phyloP scores from a whole-genome alignment of 192 early-diverging fungal species.

The Coemansia sp. region DNA sequence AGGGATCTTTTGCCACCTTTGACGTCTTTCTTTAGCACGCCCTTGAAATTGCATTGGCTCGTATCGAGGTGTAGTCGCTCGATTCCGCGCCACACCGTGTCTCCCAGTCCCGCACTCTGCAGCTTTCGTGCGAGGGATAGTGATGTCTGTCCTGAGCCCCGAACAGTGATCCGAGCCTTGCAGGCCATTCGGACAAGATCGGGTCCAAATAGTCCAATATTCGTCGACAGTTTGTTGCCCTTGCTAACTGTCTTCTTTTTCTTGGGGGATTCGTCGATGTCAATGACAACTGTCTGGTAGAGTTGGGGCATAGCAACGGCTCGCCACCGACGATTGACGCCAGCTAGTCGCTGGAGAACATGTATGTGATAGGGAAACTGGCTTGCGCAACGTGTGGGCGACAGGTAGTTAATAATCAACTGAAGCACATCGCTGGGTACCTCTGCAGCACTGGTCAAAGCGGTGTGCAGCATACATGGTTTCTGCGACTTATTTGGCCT shows the following conservation, averaged over 20 bases:
- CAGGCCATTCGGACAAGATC: background rate
- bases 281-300: background rate
- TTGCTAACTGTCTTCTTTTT: background rate
- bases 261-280: background rate
- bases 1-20: background rate
- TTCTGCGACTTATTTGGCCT: background rate
- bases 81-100: conserved; percentile 7
- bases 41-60: background rate
- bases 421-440: background rate
- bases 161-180: background rate
- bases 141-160: background rate
- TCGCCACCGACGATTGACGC: background rate
- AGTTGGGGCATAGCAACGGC: background rate
- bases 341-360: background rate
- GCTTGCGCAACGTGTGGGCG: background rate
- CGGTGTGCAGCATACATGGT: background rate
- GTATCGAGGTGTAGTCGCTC: background rate
- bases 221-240: background rate
- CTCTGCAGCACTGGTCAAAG: background rate
- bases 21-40: background rate
- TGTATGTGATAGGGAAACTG: background rate
- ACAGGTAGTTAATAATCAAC: background rate
- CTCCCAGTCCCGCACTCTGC: background rate
- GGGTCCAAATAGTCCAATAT: background rate
- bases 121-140: background rate